Percentiles rank a stretch among this genome's conserved stretches.
Evolutionary conservation across 2,329 filamentous ascomycete genomes (phyloP).

Genomic region (Dactylella cylindrospora): DNA sequence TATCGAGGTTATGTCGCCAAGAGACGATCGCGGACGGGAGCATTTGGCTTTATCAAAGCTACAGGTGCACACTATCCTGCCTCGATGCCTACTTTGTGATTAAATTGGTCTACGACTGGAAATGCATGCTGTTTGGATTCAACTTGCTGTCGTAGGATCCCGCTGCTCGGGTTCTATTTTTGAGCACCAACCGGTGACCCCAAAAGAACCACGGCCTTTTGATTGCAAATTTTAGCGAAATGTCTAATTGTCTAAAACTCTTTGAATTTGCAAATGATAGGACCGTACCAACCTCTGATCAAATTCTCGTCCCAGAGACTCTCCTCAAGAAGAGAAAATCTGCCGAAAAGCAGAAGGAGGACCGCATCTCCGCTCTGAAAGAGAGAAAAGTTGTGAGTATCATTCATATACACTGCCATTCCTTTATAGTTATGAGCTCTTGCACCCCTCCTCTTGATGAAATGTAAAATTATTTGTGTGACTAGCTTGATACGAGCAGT

Average conservation of each 20-base stretch:
- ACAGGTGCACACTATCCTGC: neutral
- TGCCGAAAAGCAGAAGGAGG: conserved; percentile 97
- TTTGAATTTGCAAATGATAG: conserved; percentile 57
- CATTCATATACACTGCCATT: conserved; percentile 38
- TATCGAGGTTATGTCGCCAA: conserved; percentile 27
- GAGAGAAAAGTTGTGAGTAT: conserved; percentile 86
- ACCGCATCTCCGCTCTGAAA: conserved; percentile 74
- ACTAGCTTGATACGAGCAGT: conserved; percentile 88
- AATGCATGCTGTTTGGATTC: neutral
- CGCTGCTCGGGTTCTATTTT: too few relatives aligned
- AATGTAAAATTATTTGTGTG: conserved; percentile 61
- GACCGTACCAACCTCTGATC: conserved; percentile 88
- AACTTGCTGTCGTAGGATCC: neutral
- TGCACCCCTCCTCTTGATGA: conserved; percentile 20
- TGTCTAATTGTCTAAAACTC: conserved; percentile 48
- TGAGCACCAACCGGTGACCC: too few relatives aligned
- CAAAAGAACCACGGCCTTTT: too few relatives aligned
- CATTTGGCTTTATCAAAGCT: neutral
- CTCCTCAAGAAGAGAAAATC: conserved; percentile 99
- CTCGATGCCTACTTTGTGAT: conserved; percentile 19
- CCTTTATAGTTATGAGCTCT: neutral
- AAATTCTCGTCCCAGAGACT: conserved; percentile 97
- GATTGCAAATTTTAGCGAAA: conserved; percentile 1
- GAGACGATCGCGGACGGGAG: neutral
- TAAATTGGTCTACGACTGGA: conserved; percentile 29